Percentiles rank a stretch among this genome's conserved stretches.
phyloP scores from a whole-genome alignment of 768 basidiomycete genomes.

The Mycena galopus region DNA sequence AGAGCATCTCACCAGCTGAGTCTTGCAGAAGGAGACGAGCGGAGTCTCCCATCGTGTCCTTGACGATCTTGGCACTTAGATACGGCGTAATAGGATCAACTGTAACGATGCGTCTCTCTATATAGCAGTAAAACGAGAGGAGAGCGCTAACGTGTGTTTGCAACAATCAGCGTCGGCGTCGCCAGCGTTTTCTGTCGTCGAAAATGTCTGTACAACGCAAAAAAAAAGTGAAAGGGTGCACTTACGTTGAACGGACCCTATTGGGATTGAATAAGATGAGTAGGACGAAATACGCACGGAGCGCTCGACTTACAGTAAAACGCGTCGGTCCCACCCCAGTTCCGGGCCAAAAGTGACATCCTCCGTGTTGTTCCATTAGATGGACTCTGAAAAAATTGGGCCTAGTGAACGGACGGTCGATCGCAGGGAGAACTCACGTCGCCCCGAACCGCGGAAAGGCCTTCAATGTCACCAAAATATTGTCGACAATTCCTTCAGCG shows the following conservation, averaged over 20 bases:
- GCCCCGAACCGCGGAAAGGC: slow-evolving; percentile 31
- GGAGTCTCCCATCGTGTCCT: slow-evolving; percentile 31
- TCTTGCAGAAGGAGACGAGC: slow-evolving; percentile 32
- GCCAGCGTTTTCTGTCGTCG: slow-evolving; percentile 31
- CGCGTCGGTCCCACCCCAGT: slow-evolving; percentile 31
- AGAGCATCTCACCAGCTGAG: slow-evolving; percentile 13
- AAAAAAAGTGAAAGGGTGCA: neutral
- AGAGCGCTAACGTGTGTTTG: slow-evolving; percentile 28
- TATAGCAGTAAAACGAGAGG: neutral
- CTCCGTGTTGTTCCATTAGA: slow-evolving; percentile 38
- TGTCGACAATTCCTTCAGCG: slow-evolving; percentile 31
- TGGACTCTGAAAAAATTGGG: slow-evolving; percentile 22
- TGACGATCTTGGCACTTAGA: slow-evolving; percentile 22
- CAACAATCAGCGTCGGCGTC: slow-evolving; percentile 29
- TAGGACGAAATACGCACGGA: neutral
- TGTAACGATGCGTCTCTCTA: neutral
- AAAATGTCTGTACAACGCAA: neutral
- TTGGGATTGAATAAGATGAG: neutral
- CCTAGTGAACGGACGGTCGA: neutral
- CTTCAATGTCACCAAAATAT: slow-evolving; percentile 25
- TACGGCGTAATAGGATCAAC: slow-evolving; percentile 36
- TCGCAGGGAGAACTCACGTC: slow-evolving; percentile 18
- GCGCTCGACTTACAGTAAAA: slow-evolving; percentile 16
- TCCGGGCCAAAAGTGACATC: slow-evolving; percentile 36
- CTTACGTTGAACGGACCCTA: slow-evolving; percentile 36